Percentiles rank a stretch among this genome's conserved stretches.
Conservation (phyloP, 1,139 yeast species). For the Geotrichum bryndzae region DNA sequence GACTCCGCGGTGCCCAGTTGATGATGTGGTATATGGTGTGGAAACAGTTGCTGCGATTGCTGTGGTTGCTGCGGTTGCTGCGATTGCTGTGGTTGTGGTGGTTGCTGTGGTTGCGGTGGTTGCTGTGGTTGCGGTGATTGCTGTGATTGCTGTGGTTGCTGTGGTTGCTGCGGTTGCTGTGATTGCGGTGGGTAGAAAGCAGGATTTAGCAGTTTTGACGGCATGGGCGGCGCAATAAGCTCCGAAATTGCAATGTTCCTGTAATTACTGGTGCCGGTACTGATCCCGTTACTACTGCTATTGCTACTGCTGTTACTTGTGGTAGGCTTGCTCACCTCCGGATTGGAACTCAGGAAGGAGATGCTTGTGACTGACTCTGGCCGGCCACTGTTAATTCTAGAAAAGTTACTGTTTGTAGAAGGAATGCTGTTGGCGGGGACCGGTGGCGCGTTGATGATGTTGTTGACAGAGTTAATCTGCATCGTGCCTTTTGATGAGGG, state of each 20-base stretch:
- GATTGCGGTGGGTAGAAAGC: neutral
- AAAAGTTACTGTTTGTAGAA: neutral
- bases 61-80: neutral
- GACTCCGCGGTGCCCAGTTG: neutral
- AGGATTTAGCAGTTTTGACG: neutral
- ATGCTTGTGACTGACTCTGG: neutral
- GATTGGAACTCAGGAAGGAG: neutral
- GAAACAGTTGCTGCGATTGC: neutral
- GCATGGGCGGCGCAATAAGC: slow-evolving; percentile 1
- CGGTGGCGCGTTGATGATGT: neutral
- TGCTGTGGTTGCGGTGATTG: too few relatives aligned
- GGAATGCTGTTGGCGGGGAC: neutral
- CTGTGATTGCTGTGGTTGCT: too few relatives aligned
- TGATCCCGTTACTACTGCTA: neutral
- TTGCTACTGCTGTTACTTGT: neutral
- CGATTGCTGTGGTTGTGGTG: too few relatives aligned
- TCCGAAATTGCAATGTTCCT: slow-evolving; percentile 13
- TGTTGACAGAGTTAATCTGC: neutral
- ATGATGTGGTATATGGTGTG: neutral
- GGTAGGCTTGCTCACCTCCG: neutral
- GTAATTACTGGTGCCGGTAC: neutral
- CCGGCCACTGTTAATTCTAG: neutral
- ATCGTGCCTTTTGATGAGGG: neutral
- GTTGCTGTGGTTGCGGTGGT: too few relatives aligned
- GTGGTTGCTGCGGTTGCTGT: neutral